These are phyloP conservation scores for Talaromyces rugulosus DNA, from an alignment of 2,329 filamentous ascomycete genomes.

Conservation along the genomic window DNA sequence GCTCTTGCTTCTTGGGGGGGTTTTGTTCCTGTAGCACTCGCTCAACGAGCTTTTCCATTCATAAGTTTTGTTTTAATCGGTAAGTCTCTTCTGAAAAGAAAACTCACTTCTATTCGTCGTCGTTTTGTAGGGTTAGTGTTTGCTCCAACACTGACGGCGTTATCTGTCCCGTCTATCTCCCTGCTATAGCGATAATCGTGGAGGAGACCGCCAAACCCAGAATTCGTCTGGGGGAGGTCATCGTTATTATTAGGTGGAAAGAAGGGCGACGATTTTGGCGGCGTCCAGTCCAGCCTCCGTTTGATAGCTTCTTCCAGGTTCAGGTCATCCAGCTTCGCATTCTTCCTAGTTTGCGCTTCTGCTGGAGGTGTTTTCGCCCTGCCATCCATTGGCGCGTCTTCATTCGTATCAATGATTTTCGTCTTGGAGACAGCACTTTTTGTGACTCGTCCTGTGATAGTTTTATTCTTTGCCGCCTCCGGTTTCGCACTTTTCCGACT, in stretches of 20 bases:
- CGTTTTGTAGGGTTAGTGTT: constrained; percentile 31
- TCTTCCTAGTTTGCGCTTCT: constrained; percentile 11
- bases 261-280: constrained; percentile 41
- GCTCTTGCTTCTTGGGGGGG: background rate
- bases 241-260: constrained; percentile 6
- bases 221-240: background rate
- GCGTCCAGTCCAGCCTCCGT: constrained; percentile 65
- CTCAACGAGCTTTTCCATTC: constrained; percentile 5
- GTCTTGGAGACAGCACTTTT: constrained; percentile 21
- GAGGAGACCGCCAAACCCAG: constrained; percentile 33
- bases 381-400: background rate
- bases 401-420: background rate
- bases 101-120: constrained; percentile 33
- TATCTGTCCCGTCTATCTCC: constrained; percentile 11
- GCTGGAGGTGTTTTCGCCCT: background rate
- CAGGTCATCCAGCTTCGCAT: constrained; percentile 21
- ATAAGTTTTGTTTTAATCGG: background rate
- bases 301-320: constrained; percentile 47
- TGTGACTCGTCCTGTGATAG: constrained; percentile 31
- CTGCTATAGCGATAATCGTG: constrained; percentile 39
- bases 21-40: background rate
- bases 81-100: background rate
- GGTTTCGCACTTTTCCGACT: constrained; percentile 15
- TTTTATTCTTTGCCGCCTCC: constrained; percentile 26
- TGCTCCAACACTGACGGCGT: constrained; percentile 14